A percentile compares a stretch with the other conserved stretches of the same genome.
Conservation (phyloP, 2,329 filamentous ascomycete species). For the Fusarium secorum region DNA sequence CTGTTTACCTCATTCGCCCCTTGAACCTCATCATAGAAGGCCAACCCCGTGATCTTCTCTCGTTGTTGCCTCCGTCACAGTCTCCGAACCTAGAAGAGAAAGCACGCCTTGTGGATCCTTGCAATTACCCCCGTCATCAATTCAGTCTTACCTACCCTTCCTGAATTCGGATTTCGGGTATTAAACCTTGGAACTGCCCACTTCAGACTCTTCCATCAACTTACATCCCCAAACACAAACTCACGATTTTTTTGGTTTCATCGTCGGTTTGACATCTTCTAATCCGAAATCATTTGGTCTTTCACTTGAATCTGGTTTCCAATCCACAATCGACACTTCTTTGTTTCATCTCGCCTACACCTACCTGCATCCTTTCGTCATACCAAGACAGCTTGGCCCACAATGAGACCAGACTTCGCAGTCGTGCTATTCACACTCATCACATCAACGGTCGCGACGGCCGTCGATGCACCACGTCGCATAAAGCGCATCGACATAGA, state of each 20-base stretch:
- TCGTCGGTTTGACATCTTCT: neutral
- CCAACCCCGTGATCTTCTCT: neutral
- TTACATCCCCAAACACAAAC: constrained; percentile 5
- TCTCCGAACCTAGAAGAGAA: neutral
- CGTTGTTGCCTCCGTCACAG: neutral
- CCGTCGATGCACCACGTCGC: constrained; percentile 35
- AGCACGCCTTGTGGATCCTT: constrained; percentile 15
- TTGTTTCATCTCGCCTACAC: neutral
- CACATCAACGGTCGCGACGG: constrained; percentile 39
- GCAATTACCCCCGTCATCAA: constrained; percentile 20
- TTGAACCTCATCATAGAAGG: neutral
- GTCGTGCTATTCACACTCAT: constrained; percentile 44
- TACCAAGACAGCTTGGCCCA: constrained; percentile 6
- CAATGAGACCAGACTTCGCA: constrained; percentile 46
- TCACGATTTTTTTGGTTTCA: neutral
- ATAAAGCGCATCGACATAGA: constrained; percentile 29
- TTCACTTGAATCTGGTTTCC: neutral
- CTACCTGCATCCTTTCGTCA: neutral
- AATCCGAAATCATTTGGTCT: neutral
- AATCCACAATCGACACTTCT: neutral
- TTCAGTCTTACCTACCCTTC: neutral
- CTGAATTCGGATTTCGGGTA: constrained; percentile 10
- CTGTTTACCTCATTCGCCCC: constrained; percentile 8
- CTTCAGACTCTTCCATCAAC: neutral
- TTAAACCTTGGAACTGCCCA: constrained; percentile 29